Evolutionary conservation across 352 stramenopile species (phyloP).

Genomic region (Phytophthora sp.): DNA sequence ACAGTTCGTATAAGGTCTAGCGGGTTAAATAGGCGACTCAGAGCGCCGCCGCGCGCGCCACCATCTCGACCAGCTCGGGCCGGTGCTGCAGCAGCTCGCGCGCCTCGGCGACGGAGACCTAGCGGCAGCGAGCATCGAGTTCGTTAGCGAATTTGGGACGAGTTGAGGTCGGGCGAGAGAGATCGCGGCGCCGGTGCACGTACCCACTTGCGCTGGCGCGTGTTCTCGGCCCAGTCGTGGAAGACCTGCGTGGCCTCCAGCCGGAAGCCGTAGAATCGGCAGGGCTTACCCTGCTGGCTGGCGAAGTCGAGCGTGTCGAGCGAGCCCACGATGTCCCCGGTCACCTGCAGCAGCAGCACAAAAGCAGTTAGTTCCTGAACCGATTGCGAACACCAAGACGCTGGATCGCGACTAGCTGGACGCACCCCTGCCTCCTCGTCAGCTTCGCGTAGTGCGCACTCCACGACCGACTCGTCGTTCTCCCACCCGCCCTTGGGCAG

Average conservation of each 20-base stretch:
- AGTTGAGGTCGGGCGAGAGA: neutral
- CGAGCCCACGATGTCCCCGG: conserved; percentile 40
- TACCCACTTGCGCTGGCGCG: conserved; percentile 62
- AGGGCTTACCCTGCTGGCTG: conserved; percentile 52
- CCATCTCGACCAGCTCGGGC: conserved; percentile 52
- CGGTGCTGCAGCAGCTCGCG: conserved; percentile 32
- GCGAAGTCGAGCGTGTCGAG: conserved; percentile 57
- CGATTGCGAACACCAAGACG: no score
- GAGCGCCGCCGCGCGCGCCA: conserved; percentile 28
- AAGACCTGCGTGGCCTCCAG: conserved; percentile 46
- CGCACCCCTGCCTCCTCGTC: conserved; percentile 94
- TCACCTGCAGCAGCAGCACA: conserved; percentile 42
- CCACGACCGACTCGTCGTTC: conserved; percentile 90
- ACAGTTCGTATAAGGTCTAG: conserved; percentile 5
- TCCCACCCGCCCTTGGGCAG: conserved; percentile 98
- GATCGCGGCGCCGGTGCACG: conserved; percentile 5
- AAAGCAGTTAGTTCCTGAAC: conserved; percentile 8
- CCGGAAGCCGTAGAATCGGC: conserved; percentile 58
- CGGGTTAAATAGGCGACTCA: conserved; percentile 16
- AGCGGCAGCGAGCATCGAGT: no score
- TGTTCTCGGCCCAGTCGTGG: conserved; percentile 63
- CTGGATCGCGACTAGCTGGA: neutral
- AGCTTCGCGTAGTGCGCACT: conserved; percentile 92
- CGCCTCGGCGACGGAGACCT: conserved; percentile 46
- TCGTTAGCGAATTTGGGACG: neutral